Evolutionary conservation across 768 basidiomycete species (phyloP), one percentile per base, ranked within the genome.

Genomic region (Phlebiopsis gigantea): DNA sequence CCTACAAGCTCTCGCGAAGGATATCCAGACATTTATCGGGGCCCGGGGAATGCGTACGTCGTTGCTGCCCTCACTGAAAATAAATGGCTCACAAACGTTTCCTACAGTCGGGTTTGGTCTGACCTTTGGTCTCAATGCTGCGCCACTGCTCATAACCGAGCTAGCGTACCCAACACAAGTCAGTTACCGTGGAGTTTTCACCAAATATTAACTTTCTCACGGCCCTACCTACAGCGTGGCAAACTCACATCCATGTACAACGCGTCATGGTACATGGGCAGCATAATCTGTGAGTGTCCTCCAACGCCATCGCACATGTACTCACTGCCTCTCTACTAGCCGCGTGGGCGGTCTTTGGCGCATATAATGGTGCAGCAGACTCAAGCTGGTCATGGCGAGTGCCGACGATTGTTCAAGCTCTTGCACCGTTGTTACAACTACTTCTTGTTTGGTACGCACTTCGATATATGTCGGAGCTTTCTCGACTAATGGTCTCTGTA

Each of bases 191-290:
- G n/a, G n/a, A n/a, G n/a, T n/a, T n/a, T 53, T 43, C 28, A 30
- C 25, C 21, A 22, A 55, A 30, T 28, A n/a, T 39, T 9, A 21
- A 51, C n/a, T 26, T 28, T 55, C 34, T 19, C 29, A 42, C 34
- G 59, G 75, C 46, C 21, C 45, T 41, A 15, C 34, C n/a, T 39
- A 5, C 54, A 73, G 71, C 70, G 73, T 41, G 83, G 79, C 2
- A 81, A 82, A 68, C 71, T 84, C 21, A 84, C 81, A 15, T 79
- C 84, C 9, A 66, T 84, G 55, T 89, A 84, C 69, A 90, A 90
- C 69, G 77, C 84, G 0, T 79, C 77, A 48, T 90, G 88, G 88
- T 90, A 90, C 67, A 63, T 85, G 31, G 88, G 89, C 9, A 84
- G 84, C 58, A 83, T 88, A 57, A 68, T 83, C 39, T 81, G 83